A percentile compares a stretch with the other conserved stretches of the same genome.
These are phyloP conservation scores for Kluyveromyces siamensis DNA, from an alignment of 805 yeast species.

Conservation along the genomic window DNA sequence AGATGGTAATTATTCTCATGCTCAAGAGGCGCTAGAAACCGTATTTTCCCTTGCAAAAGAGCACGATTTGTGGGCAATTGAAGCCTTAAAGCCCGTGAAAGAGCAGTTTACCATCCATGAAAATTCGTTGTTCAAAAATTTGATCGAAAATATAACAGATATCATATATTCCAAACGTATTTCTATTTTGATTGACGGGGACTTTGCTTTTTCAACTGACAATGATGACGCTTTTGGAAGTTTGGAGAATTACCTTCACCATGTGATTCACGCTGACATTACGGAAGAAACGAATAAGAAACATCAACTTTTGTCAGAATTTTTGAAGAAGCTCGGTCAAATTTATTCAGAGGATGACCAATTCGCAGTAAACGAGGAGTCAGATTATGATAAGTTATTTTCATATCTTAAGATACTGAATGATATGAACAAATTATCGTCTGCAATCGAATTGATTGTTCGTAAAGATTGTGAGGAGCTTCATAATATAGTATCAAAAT, in stretches of 20 bases:
- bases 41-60: slow-evolving; percentile 40
- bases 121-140: slow-evolving; percentile 53
- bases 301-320: slow-evolving; percentile 29
- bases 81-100: slow-evolving; percentile 43
- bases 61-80: slow-evolving; percentile 48
- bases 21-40: slow-evolving; percentile 44
- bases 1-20: slow-evolving; percentile 61
- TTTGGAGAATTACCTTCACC: slow-evolving; percentile 46
- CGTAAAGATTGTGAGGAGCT: slow-evolving; percentile 54
- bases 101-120: slow-evolving; percentile 47
- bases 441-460: slow-evolving; percentile 44
- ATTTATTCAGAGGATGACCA: slow-evolving; percentile 2
- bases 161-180: slow-evolving; percentile 52
- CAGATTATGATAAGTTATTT: slow-evolving; percentile 29
- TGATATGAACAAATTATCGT: slow-evolving; percentile 52
- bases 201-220: slow-evolving; percentile 12
- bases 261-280: slow-evolving; percentile 50
- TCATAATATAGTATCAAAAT: slow-evolving; percentile 50
- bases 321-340: slow-evolving; percentile 23
- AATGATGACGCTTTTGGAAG: slow-evolving; percentile 28
- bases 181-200: slow-evolving; percentile 14
- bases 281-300: slow-evolving; percentile 38
- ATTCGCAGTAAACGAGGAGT: slow-evolving; percentile 18
- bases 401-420: slow-evolving; percentile 48
- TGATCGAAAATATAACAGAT: slow-evolving; percentile 67